phyloP scores from a whole-genome alignment of 805 yeast species.

The Alloascoidea africana region DNA sequence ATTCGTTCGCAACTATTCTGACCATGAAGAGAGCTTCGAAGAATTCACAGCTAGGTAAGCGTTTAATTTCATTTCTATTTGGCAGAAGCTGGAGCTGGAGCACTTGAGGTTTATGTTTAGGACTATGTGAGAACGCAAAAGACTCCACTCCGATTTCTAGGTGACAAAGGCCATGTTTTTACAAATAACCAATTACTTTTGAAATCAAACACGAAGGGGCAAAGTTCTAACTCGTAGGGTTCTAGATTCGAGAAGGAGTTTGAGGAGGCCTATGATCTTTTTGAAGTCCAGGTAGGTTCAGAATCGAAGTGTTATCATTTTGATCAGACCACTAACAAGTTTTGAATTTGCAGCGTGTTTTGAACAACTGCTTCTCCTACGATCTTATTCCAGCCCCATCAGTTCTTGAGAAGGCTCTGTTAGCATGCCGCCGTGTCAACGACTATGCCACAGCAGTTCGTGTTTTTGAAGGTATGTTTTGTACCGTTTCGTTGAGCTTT shows the following conservation, averaged over 20 bases:
- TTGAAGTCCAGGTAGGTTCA: slow-evolving; percentile 50
- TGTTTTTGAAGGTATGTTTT: slow-evolving; percentile 72
- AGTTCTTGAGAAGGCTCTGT: slow-evolving; percentile 87
- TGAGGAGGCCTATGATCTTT: slow-evolving; percentile 80
- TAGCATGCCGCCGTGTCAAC: slow-evolving; percentile 97
- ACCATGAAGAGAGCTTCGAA: slow-evolving; percentile 86
- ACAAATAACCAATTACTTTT: slow-evolving; percentile 6
- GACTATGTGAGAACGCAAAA: slow-evolving; percentile 4
- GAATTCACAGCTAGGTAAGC: slow-evolving; percentile 74
- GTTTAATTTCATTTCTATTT: slow-evolving; percentile 5
- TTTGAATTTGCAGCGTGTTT: slow-evolving; percentile 52
- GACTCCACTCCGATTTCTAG: too few species aligned
- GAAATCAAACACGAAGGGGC: slow-evolving; percentile 9
- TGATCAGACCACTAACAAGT: neutral
- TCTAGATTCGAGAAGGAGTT: slow-evolving; percentile 86
- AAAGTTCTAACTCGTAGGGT: slow-evolving; percentile 13
- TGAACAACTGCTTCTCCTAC: slow-evolving; percentile 96
- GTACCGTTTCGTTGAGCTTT: neutral
- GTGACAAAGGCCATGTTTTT: too few species aligned
- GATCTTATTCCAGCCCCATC: slow-evolving; percentile 97
- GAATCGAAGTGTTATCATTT: slow-evolving; percentile 2
- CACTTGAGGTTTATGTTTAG: slow-evolving; percentile 5
- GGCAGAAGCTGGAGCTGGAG: slow-evolving; percentile 7
- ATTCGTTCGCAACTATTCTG: slow-evolving; percentile 58
- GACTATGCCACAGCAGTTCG: slow-evolving; percentile 98